These are phyloP conservation scores for Kalanchoe fedtschenkoi DNA, from an alignment of 164 flowering plant genomes.

Conservation along the genomic window DNA sequence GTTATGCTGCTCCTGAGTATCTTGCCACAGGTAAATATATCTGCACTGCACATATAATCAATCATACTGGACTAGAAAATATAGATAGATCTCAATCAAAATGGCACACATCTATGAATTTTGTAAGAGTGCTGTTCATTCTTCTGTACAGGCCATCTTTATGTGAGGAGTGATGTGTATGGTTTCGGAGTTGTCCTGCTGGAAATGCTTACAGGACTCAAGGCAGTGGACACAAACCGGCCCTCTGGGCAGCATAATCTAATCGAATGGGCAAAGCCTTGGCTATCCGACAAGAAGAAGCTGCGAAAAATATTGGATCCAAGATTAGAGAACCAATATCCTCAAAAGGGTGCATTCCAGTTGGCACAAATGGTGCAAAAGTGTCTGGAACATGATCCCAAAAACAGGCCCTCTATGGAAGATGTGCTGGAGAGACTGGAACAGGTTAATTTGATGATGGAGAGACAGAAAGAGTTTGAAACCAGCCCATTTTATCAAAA, in stretches of 20 bases:
- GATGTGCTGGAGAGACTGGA: slow-evolving; percentile 13
- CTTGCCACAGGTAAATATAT: not conserved
- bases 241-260: slow-evolving; percentile 49
- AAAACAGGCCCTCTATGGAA: slow-evolving; percentile 18
- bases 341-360: slow-evolving; percentile 36
- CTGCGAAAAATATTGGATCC: slow-evolving; percentile 47
- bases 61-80: no score
- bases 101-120: no score
- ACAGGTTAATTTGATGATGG: slow-evolving; percentile 7
- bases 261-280: slow-evolving; percentile 73
- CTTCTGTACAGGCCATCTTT: slow-evolving; percentile 74
- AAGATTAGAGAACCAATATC: slow-evolving; percentile 48
- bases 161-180: slow-evolving; percentile 81
- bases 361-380: slow-evolving; percentile 29
- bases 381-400: slow-evolving; percentile 17
- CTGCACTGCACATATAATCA: no score
- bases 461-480: slow-evolving; percentile 3
- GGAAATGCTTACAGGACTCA: slow-evolving; percentile 62
- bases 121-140: no score
- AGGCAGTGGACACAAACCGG: slow-evolving; percentile 63
- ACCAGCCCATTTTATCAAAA: slow-evolving; percentile 6
- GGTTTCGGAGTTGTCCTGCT: slow-evolving; percentile 81
- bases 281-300: slow-evolving; percentile 34
- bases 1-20: slow-evolving; percentile 7
- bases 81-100: no score